These are phyloP conservation scores for Aspergillus homomorphus DNA, from an alignment of 495 filamentous ascomycete species.

Conservation along the genomic window DNA sequence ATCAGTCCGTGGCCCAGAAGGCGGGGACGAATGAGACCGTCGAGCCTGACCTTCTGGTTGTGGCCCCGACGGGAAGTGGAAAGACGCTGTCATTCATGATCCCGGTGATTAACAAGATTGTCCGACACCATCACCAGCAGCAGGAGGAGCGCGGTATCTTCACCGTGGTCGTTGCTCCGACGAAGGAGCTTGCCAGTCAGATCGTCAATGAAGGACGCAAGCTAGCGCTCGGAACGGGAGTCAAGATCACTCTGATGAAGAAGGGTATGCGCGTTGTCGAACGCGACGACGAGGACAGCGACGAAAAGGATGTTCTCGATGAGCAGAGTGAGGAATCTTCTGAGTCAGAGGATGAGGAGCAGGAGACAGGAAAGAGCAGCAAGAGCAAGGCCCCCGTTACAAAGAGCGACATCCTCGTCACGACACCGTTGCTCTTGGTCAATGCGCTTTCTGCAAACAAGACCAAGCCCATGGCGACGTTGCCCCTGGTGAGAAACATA, in stretches of 20 bases:
- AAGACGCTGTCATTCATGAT: conserved; percentile 94
- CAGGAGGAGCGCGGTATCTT: conserved; percentile 49
- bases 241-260: conserved; percentile 78
- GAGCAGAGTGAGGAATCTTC: conserved; percentile 40
- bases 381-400: conserved; percentile 42
- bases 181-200: conserved; percentile 85
- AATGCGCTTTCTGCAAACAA: conserved; percentile 62
- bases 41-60: conserved; percentile 71
- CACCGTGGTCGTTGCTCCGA: conserved; percentile 80
- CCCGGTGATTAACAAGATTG: conserved; percentile 71
- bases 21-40: conserved; percentile 9
- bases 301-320: conserved; percentile 34
- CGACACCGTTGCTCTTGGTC: conserved; percentile 76
- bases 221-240: conserved; percentile 69
- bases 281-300: conserved; percentile 31
- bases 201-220: conserved; percentile 92
- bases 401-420: conserved; percentile 83
- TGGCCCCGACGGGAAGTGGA: conserved; percentile 95
- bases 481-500: conserved; percentile 66
- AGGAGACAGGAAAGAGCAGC: conserved; percentile 30
- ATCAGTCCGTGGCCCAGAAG: conserved; percentile 22
- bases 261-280: conserved; percentile 72
- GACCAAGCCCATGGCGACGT: conserved; percentile 37
- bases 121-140: conserved; percentile 50
- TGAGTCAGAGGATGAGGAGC: conserved; percentile 40